phyloP scores from a whole-genome alignment of 31 red algal genomes.

The Odonthalia washingtoniensis region DNA sequence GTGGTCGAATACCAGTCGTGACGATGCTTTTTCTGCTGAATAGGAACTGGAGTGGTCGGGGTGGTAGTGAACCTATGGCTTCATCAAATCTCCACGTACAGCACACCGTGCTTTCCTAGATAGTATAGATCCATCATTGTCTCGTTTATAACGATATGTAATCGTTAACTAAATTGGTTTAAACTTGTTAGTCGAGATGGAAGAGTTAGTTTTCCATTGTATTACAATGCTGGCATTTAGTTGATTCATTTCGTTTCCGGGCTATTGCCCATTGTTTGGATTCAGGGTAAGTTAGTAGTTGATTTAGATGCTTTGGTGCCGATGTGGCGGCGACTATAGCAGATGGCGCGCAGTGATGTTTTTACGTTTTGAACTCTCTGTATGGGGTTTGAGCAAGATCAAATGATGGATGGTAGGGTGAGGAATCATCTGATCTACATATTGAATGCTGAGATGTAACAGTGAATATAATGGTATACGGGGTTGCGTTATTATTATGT shows the following conservation, averaged over 20 bases:
- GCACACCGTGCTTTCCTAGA: conserved; percentile 9
- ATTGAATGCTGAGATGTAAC: background rate
- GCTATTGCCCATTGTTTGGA: background rate
- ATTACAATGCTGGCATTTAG: background rate
- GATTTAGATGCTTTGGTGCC: background rate
- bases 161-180: conserved; percentile 16
- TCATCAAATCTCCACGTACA: conserved; percentile 40
- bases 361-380: background rate
- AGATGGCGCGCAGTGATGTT: background rate
- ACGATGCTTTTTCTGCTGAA: conserved; percentile 14
- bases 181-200: background rate
- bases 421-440: background rate
- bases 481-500: background rate
- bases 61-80: too few species aligned
- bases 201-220: background rate
- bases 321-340: background rate
- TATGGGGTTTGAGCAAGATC: background rate
- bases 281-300: background rate
- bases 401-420: background rate
- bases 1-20: background rate
- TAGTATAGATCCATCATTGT: conserved; percentile 1
- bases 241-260: background rate
- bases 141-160: conserved; percentile 26
- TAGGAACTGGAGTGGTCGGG: conserved; percentile 13
- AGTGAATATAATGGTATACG: background rate